Percentiles rank a stretch among this genome's conserved stretches.
Conservation (phyloP, 2,329 filamentous ascomycete species). For the Huntiella abstrusa region DNA sequence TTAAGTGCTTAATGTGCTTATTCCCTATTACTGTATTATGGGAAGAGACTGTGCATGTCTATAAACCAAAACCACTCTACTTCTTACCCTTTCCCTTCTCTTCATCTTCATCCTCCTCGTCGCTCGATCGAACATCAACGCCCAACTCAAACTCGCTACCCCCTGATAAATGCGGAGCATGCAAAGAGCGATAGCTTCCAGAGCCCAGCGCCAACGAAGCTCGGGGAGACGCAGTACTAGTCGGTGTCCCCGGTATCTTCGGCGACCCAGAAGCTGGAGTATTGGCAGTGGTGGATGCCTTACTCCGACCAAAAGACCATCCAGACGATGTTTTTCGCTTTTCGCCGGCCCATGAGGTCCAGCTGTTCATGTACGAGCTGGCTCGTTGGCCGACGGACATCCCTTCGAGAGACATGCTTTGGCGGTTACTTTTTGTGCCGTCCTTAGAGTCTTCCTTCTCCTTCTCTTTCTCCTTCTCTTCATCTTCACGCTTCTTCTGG, state of each 20-base stretch:
- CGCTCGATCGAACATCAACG: slow-evolving; percentile 6
- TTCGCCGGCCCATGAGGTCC: slow-evolving; percentile 50
- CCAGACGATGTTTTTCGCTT: slow-evolving; percentile 42
- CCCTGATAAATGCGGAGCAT: slow-evolving; percentile 6
- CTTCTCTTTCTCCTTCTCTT: slow-evolving; percentile 16
- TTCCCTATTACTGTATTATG: too few species aligned
- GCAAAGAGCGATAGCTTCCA: slow-evolving; percentile 6
- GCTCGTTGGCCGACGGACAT: slow-evolving; percentile 23
- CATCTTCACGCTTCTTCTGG: slow-evolving; percentile 23
- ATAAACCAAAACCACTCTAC: too few species aligned
- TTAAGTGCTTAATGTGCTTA: too few species aligned
- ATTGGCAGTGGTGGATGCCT: slow-evolving; percentile 14
- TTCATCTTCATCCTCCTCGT: slow-evolving; percentile 5
- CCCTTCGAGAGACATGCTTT: slow-evolving; percentile 1
- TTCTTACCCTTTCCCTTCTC: too few species aligned
- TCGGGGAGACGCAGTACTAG: slow-evolving; percentile 9
- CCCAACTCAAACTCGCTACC: slow-evolving; percentile 10
- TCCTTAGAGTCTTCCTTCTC: slow-evolving; percentile 1
- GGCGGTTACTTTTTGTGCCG: slow-evolving; percentile 8
- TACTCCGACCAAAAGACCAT: slow-evolving; percentile 25
- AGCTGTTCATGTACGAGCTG: slow-evolving; percentile 47
- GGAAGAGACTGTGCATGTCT: too few species aligned
- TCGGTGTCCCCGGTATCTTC: slow-evolving; percentile 18
- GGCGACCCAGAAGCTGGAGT: slow-evolving; percentile 17
- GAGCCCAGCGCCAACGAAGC: slow-evolving; percentile 1